Base-by-base conservation (phyloP, 225 moss, liverwort and hornwort genomes). In the Anthoceros angustus region DNA sequence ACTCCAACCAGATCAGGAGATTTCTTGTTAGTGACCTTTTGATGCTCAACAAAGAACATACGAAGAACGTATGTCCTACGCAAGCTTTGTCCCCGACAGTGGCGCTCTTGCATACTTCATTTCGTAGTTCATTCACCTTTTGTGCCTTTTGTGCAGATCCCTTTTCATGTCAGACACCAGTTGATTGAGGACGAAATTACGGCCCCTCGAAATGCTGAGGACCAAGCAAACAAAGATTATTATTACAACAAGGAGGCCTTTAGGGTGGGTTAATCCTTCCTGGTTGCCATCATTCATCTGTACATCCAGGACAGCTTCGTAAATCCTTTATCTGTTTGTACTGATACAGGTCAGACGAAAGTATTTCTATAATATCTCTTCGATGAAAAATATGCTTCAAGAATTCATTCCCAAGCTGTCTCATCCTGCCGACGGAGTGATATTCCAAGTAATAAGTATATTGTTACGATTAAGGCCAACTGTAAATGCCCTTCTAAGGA, bases 381-480 rank as follows among this genome's bases (percentile, higher is more conserved):
- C 95, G 16, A 81, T 86, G 10, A 79, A 78, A 71, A 95, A 91
- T 67, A 80, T 95, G 41, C 75, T 95, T 64, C 80, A 73, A 67
- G 79, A 82, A 64, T 88, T 95, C 26, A 91, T 95, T 74, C 95
- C 95, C 64, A 73, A 72, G 61, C 82, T 95, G 62, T 65, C 75
- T 43, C 95, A 95, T 69, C 88, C 91, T 72, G 79, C 95, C 72
- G 95, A 95, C 77, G 95, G 95, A 63, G 86, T 95, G 55, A 88
- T 95, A 66, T 77, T 95, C 63, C 91, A 87, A 86, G 77, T 45
- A 23, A 15, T 4, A 18, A 23, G n/a, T 48, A 18, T 32, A 32
- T 32, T 32, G 32, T 32, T 32, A 32, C 32, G 32, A 32, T 32
- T 32, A 32, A 32, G 32, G 32, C 32, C 4, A 32, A 32, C 32